Evolutionary conservation across 495 filamentous ascomycete species (phyloP).

Genomic region (Xanthoparmelia taractica): DNA sequence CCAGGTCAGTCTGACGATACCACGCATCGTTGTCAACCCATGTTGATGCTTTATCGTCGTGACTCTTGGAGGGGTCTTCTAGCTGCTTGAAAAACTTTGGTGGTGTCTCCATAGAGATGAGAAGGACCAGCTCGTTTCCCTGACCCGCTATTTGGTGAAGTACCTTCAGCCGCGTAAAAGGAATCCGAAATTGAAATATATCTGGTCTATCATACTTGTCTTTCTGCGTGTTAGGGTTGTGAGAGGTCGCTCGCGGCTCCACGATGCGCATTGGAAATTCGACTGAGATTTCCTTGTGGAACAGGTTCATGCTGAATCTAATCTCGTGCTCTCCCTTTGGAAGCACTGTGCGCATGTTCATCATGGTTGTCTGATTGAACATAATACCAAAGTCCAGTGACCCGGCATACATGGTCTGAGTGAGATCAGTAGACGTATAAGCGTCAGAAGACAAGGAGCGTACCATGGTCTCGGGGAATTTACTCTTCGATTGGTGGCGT

Average conservation of each 20-base stretch:
- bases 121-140: slow-evolving; percentile 33
- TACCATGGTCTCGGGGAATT: slow-evolving; percentile 26
- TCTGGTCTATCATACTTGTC: slow-evolving; percentile 17
- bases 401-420: slow-evolving; percentile 17
- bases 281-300: slow-evolving; percentile 36
- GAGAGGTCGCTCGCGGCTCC: slow-evolving; percentile 30
- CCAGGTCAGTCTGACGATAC: slow-evolving; percentile 67
- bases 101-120: slow-evolving; percentile 57
- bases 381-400: slow-evolving; percentile 27
- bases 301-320: slow-evolving; percentile 40
- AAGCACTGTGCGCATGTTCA: slow-evolving; percentile 38
- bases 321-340: slow-evolving; percentile 7
- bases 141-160: slow-evolving; percentile 43
- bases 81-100: slow-evolving; percentile 57
- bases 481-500: slow-evolving; percentile 9
- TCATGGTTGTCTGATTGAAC: slow-evolving; percentile 33
- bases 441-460: not conserved
- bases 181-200: slow-evolving; percentile 50
- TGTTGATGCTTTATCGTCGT: slow-evolving; percentile 32
- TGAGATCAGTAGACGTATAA: slow-evolving; percentile 1
- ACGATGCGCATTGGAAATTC: slow-evolving; percentile 35
- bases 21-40: slow-evolving; percentile 68
- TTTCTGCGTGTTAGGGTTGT: not conserved
- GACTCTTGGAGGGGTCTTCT: slow-evolving; percentile 33
- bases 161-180: slow-evolving; percentile 52